phyloP scores from a whole-genome alignment of 345 rosid species.

The Hibiscus trionum region DNA sequence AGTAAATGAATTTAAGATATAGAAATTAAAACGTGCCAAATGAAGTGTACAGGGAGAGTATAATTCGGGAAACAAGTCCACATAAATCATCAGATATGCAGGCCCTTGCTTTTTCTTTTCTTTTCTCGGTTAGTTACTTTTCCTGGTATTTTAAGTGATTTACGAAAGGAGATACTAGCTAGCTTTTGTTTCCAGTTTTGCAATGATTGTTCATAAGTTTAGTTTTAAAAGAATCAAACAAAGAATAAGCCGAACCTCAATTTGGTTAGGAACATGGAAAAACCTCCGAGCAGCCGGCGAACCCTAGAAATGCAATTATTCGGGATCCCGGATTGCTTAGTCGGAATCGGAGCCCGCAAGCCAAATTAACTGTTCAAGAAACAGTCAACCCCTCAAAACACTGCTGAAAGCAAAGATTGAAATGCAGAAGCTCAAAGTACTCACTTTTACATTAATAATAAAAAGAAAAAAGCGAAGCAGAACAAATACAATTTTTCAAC shows the following conservation, averaged over 20 bases:
- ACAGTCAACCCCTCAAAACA: not conserved
- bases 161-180: not conserved
- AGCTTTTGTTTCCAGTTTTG: not conserved
- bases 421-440: not conserved
- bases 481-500: too few species aligned
- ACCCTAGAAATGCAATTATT: slow-evolving; percentile 10
- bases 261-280: not conserved
- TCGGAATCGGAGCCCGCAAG: not conserved
- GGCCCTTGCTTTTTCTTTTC: too few species aligned
- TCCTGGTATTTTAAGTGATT: not conserved
- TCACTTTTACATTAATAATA: not conserved
- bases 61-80: too few species aligned
- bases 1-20: not conserved
- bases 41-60: too few species aligned
- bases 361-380: not conserved
- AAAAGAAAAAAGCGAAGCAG: not conserved
- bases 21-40: too few species aligned
- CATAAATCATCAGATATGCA: too few species aligned
- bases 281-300: not conserved
- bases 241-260: not conserved
- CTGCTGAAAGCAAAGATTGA: not conserved
- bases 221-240: not conserved
- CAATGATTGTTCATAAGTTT: not conserved
- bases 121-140: too few species aligned
- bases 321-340: slow-evolving; percentile 6